Evolutionary conservation across 1,139 yeast species (phyloP), one percentile per base, ranked within the genome.

Genomic region (Ogataea hybrid): DNA sequence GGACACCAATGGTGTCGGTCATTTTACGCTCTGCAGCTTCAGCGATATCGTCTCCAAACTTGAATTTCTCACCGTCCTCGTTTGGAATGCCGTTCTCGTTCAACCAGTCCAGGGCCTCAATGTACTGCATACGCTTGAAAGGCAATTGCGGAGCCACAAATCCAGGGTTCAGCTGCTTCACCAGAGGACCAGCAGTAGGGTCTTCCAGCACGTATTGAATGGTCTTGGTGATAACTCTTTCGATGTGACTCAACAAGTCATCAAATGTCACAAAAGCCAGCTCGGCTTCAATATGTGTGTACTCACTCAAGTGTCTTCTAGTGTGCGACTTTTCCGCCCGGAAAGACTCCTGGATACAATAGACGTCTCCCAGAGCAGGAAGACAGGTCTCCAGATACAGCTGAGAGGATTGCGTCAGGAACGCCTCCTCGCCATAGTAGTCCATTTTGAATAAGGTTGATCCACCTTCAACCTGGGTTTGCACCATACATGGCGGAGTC

Each of bases 401-500:
- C 72, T 94, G 99, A 21, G 98, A 92, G 11, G 96, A 86, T 70
- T 94, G 99, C 17, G 99, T 94, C 61, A 94, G 75, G 68, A 73
- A 94, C 12, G 98, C 98, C 65, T 90, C 94, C 71, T 92, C 96
- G 39, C 97, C 97, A 64, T 94, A 94, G 72, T 94, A 94, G 64
- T 87, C 85, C 73, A 94, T 73, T 58, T 84, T 81, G 73, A 94
- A 94, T 62, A 94, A 75, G 14, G 98, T 94, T 25, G 97, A 85
- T 42, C 99, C 99, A 65, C 99, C 98, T 72, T 94, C 99, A 47
- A 94, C 99, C 72, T 92, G 97, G 34, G 97, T 90, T 71, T 94
- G 98, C 46, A 94, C 99, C 97, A 94, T 90, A 70, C 97, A 90
- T 59, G 99, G 99, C 37, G 98, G 97, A 28, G 97, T 92, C 47